Percentiles rank a stretch among this genome's conserved stretches.
Evolutionary conservation across 148 eudicot genomes (phyloP).

Genomic region (Silene latifolia): DNA sequence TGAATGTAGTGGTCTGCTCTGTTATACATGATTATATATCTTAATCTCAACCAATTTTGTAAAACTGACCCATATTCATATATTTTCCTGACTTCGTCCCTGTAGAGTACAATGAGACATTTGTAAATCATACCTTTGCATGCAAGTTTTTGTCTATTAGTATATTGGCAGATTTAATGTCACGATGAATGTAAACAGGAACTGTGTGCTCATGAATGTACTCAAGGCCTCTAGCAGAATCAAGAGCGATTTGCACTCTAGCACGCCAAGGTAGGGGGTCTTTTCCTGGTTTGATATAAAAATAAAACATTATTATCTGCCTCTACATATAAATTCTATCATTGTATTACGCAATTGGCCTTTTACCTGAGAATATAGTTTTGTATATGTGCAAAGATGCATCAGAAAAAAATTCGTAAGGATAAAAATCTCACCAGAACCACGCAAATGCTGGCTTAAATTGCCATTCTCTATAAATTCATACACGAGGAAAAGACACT

Average conservation of each 20-base stretch:
- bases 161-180: slow-evolving; percentile 43
- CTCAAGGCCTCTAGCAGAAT: slow-evolving; percentile 45
- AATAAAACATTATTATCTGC: background rate
- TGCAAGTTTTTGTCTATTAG: slow-evolving; percentile 36
- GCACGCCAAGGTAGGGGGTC: slow-evolving; percentile 43
- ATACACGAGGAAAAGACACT: slow-evolving; percentile 78
- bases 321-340: background rate
- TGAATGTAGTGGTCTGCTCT: no score
- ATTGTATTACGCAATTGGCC: background rate
- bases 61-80: no score
- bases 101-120: background rate
- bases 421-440: slow-evolving; percentile 45
- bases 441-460: slow-evolving; percentile 76
- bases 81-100: no score
- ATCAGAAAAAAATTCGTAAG: slow-evolving; percentile 6
- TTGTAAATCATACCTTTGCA: slow-evolving; percentile 35
- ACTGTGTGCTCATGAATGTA: slow-evolving; percentile 48
- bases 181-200: slow-evolving; percentile 46
- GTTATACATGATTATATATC: no score
- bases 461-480: slow-evolving; percentile 86
- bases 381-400: slow-evolving; percentile 1
- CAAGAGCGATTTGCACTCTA: slow-evolving; percentile 47
- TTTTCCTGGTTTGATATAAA: slow-evolving; percentile 32
- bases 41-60: no score
- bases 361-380: background rate